These are phyloP conservation scores for Pisolithus albus DNA, from an alignment of 768 basidiomycete species.

Conservation along the genomic window DNA sequence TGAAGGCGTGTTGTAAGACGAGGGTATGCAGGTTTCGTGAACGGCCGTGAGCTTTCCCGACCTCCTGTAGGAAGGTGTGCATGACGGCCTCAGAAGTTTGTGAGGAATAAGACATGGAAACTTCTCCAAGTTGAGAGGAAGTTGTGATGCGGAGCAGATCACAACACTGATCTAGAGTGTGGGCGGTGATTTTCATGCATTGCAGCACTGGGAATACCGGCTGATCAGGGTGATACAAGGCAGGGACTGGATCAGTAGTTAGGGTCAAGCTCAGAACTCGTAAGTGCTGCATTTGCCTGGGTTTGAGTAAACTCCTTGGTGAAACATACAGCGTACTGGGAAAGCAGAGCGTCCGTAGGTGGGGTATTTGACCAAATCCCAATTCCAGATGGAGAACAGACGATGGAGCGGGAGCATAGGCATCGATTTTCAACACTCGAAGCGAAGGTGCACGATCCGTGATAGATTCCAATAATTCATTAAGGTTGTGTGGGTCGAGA, in stretches of 20 bases:
- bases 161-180: conserved; percentile 24
- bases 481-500: conserved; percentile 11
- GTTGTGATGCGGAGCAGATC: conserved; percentile 18
- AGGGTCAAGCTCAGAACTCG: conserved; percentile 19
- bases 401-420: conserved; percentile 2
- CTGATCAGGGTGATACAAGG: conserved; percentile 3
- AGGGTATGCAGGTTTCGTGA: conserved; percentile 7
- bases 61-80: conserved; percentile 19
- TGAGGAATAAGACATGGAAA: conserved; percentile 22
- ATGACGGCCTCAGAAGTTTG: conserved; percentile 18
- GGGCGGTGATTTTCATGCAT: conserved; percentile 18
- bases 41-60: conserved; percentile 2
- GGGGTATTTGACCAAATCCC: conserved; percentile 10
- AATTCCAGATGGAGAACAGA: conserved; percentile 13
- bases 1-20: conserved; percentile 23
- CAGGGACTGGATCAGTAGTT: conserved; percentile 12
- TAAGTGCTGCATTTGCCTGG: conserved; percentile 17
- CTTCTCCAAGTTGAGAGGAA: conserved; percentile 16
- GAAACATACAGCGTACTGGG: conserved; percentile 20
- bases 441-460: conserved; percentile 14
- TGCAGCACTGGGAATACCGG: conserved; percentile 17
- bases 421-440: conserved; percentile 17
- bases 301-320: conserved; percentile 14
- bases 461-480: conserved; percentile 18
- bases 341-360: conserved; percentile 19